Evolutionary conservation across 371 early-diverging fungal genomes (phyloP), one percentile per base, ranked within the genome.

Genomic region (Lichtheimia hyalospora): DNA sequence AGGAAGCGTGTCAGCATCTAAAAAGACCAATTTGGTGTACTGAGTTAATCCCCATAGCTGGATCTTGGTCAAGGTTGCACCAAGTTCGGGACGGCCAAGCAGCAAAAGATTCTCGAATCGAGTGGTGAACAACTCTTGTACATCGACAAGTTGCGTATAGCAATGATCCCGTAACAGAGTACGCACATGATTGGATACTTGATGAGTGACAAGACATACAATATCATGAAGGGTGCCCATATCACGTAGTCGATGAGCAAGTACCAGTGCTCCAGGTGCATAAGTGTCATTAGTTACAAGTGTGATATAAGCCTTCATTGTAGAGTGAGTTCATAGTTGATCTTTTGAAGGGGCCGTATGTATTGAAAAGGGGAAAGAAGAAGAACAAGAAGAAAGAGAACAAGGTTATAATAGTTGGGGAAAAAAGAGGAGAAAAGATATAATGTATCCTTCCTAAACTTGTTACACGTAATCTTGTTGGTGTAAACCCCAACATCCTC

Each of bases 1-100:
- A 6, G 94, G 92, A 12, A 94, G 75, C 14, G 89, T 88, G 63
- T 96, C 98, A 0, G 96, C 93, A 66, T 96, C 98, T 52, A 98
- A 64, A 68, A 93, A 98, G 40, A 90, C 88, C 24, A 95, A 72
- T 49, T 87, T 85, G 16, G 61, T 66, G 64, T 81, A 90, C 39
- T 85, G 79, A 0, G 80, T 82, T 23, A 92, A 77, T 13, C 83
- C 74, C 86, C 92, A 96, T 27, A 91, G 79, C 64, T 96, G 91
- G 40, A 96, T 70, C 73, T 97, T 97, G 15, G 97, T 96, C 58
- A 89, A 85, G 0, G 97, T 95, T 52, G 88, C 77, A 42, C 86
- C 91, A 24, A 97, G 85, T 53, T 97, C 98, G 13, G 92, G 90
- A 6, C 98, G 81, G 7, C 95, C 96, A 10, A 97, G 81, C 8